Evolutionary conservation across 2,329 filamentous ascomycete genomes (phyloP).

Genomic region (Alternaria incomplexa): DNA sequence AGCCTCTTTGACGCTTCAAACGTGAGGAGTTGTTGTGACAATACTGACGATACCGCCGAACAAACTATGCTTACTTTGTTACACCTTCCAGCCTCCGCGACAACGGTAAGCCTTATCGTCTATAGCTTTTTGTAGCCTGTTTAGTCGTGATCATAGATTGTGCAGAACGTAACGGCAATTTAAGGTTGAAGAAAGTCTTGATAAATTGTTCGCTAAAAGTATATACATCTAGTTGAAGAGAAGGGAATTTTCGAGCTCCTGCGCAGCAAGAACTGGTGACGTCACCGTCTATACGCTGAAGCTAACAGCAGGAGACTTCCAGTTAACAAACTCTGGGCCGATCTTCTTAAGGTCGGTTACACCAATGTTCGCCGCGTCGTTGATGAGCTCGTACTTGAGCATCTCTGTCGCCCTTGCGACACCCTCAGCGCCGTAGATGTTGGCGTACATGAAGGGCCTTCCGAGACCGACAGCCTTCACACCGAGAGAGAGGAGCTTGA

Average conservation of each 20-base stretch:
- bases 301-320: slow-evolving; percentile 13
- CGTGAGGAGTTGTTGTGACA: not conserved
- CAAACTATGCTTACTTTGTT: not conserved
- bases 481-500: slow-evolving; percentile 49
- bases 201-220: not conserved
- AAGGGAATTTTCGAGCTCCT: not conserved
- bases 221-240: not conserved
- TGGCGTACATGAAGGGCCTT: slow-evolving; percentile 59
- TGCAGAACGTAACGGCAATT: not conserved
- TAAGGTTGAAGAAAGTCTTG: not conserved
- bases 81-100: not conserved
- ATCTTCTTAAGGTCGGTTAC: slow-evolving; percentile 40
- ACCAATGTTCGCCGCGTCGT: slow-evolving; percentile 43
- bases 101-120: not conserved
- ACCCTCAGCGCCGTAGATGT: slow-evolving; percentile 65
- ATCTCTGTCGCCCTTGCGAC: slow-evolving; percentile 63
- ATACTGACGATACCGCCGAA: not conserved
- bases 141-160: not conserved
- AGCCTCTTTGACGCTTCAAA: too few relatives aligned
- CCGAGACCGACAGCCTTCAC: slow-evolving; percentile 54
- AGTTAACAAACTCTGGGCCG: slow-evolving; percentile 31
- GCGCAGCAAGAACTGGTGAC: not conserved
- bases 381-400: slow-evolving; percentile 58
- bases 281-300: not conserved
- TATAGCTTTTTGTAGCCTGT: not conserved